These are phyloP conservation scores for Erythrophleum ivorense DNA, from an alignment of 331 rosid species.

Conservation along the genomic window DNA sequence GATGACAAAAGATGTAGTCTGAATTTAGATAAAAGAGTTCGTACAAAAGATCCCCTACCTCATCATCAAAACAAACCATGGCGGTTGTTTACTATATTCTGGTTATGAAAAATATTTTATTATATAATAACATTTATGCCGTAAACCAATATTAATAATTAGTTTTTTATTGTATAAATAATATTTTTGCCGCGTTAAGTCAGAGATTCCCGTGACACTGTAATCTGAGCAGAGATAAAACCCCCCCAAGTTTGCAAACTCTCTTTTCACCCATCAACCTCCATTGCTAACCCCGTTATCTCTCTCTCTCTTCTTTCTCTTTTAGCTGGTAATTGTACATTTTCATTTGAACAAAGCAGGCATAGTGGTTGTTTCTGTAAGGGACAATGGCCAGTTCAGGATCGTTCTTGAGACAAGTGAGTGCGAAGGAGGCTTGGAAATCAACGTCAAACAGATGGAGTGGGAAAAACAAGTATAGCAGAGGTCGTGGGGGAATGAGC, in stretches of 20 bases:
- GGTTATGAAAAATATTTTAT: neutral
- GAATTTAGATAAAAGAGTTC: conserved; percentile 32
- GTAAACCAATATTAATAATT: neutral
- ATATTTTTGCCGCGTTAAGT: conserved; percentile 11
- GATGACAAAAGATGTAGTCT: conserved; percentile 40
- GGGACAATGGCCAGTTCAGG: conserved; percentile 55
- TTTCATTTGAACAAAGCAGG: conserved; percentile 31
- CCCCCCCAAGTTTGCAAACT: conserved; percentile 39
- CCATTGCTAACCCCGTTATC: neutral
- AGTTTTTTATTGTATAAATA: neutral
- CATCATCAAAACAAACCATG: conserved; percentile 46
- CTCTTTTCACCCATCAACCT: conserved; percentile 17
- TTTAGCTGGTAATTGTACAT: neutral
- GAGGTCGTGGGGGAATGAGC: conserved; percentile 25
- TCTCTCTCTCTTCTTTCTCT: neutral
- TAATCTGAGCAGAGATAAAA: conserved; percentile 49
- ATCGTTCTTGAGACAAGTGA: conserved; percentile 64
- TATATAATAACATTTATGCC: neutral
- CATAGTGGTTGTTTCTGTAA: neutral
- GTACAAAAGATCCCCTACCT: conserved; percentile 43
- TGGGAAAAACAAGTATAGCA: conserved; percentile 36
- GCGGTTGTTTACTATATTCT: conserved; percentile 34
- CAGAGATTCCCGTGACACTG: conserved; percentile 84
- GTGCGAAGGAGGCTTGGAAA: conserved; percentile 66
- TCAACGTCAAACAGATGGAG: conserved; percentile 74